Base-by-base conservation (phyloP, 257 asterid species). In the Penstemon eatonii region DNA sequence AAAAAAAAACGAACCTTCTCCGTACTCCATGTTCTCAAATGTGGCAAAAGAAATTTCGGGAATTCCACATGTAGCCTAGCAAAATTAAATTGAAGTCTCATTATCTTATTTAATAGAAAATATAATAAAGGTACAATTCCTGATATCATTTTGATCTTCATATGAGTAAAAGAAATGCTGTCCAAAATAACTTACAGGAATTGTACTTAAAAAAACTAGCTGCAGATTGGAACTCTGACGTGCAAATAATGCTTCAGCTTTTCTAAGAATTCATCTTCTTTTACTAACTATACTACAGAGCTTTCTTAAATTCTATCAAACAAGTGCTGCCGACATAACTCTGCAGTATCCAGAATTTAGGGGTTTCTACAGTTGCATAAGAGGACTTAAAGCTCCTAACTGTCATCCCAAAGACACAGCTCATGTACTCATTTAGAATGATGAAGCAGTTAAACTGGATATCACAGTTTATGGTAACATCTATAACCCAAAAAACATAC, bases 21-120 rank as follows among this genome's bases (percentile, higher is more conserved):
- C 98, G 70, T 85, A 93, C 76, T 93, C 98, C 98, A 93, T 93
- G 80, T 93, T 93, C 78, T 93, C 98, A 74, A 90, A 93, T 77
- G 98, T 93, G 39, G 97, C 74, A 74, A 81, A 81, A 55, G 98
- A 86, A 74, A 93, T 78, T 83, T 93, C 98, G 74, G 98, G 98
- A 73, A 93, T 93, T 66, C 97, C 98, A 57, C 98, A 90, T 65
- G 94, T 85, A 77, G 98, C 98, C 98, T 93, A 77, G 75, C 47
- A 71, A 79, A 67, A 67, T 19, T 64, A 68, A 25, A 78, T 37
- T 56, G 53, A 69, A 45, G 50, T 46, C 18, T 57, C 44, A 73
- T 60, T 66, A 70, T 41, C 45, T 58, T 49, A 72, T 55, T 49
- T 56, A 9, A 43, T 13, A 38, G 50, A 54, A 33, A 49, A 4